A percentile compares a stretch with the other conserved stretches of the same genome.
These are phyloP conservation scores for Neurospora crassa DNA, from an alignment of 2,329 filamentous ascomycete genomes.

Conservation along the genomic window DNA sequence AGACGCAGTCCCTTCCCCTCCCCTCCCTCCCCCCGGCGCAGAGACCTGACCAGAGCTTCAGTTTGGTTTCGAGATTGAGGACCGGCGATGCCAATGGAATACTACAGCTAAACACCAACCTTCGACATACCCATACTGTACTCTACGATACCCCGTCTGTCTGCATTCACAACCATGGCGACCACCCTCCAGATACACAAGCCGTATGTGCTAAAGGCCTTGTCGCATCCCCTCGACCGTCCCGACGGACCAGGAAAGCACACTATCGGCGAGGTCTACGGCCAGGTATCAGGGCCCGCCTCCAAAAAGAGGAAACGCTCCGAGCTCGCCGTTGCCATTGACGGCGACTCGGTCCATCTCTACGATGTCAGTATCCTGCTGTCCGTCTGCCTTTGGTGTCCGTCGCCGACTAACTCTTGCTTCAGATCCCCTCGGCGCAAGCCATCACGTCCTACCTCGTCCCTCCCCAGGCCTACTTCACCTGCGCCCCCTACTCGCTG, in stretches of 20 bases:
- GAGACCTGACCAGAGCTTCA: neutral
- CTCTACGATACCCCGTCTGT: neutral
- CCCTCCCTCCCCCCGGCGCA: neutral
- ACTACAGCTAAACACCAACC: neutral
- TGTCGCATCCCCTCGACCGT: constrained; percentile 48
- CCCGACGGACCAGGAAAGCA: constrained; percentile 38
- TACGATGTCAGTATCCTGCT: constrained; percentile 42
- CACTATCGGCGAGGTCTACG: constrained; percentile 52
- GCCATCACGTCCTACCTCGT: constrained; percentile 59
- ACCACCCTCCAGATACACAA: constrained; percentile 52
- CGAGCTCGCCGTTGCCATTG: constrained; percentile 51
- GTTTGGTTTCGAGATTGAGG: neutral
- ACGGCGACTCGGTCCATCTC: constrained; percentile 56
- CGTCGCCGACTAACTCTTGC: constrained; percentile 2
- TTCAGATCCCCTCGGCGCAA: constrained; percentile 50
- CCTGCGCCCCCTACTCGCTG: constrained; percentile 51
- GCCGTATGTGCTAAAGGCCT: constrained; percentile 52
- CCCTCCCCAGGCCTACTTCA: constrained; percentile 54
- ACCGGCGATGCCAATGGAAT: neutral
- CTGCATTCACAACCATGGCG: constrained; percentile 33
- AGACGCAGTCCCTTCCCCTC: neutral
- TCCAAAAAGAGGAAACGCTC: constrained; percentile 53
- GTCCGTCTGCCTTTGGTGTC: too few relatives aligned
- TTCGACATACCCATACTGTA: neutral
- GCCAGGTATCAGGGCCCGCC: constrained; percentile 37